phyloP scores from a whole-genome alignment of 1,139 yeast genomes.

The Candida sp. region DNA sequence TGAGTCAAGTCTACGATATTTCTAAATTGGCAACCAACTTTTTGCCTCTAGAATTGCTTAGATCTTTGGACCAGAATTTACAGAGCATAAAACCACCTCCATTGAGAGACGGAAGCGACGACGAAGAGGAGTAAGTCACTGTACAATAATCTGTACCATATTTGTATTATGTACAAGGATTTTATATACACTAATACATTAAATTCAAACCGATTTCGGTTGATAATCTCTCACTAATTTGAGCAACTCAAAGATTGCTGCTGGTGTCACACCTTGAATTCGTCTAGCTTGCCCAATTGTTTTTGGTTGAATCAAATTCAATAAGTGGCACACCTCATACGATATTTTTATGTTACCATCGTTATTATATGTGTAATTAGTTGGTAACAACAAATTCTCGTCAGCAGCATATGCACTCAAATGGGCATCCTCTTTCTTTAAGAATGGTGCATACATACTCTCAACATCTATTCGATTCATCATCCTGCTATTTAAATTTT shows the following conservation, averaged over 20 bases:
- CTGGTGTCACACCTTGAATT: conserved; percentile 93
- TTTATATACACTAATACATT: conserved; percentile 1
- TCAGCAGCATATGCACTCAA: conserved; percentile 80
- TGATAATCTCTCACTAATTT: conserved; percentile 36
- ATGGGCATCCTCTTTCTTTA: conserved; percentile 67
- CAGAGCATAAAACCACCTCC: conserved; percentile 7
- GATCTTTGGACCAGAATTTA: conserved; percentile 31
- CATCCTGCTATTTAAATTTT: conserved; percentile 48
- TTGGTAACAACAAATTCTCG: conserved; percentile 68
- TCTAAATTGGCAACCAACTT: conserved; percentile 32
- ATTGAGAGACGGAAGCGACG: not conserved
- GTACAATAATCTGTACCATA: not conserved
- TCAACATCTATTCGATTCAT: conserved; percentile 67
- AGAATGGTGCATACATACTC: conserved; percentile 80
- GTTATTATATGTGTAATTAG: conserved; percentile 55
- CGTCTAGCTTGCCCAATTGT: conserved; percentile 95
- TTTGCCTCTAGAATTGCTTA: conserved; percentile 35
- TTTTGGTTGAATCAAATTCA: conserved; percentile 76
- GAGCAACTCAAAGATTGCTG: conserved; percentile 69
- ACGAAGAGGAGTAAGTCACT: conserved; percentile 2
- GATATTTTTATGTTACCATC: conserved; percentile 52
- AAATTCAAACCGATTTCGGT: conserved; percentile 9
- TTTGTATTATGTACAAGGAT: conserved; percentile 4
- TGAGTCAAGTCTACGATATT: conserved; percentile 18
- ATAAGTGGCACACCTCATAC: conserved; percentile 66